Percentiles rank a stretch among this genome's conserved stretches.
Evolutionary conservation across 139 green algal genomes (phyloP).

Genomic region (Chlorella sp.): DNA sequence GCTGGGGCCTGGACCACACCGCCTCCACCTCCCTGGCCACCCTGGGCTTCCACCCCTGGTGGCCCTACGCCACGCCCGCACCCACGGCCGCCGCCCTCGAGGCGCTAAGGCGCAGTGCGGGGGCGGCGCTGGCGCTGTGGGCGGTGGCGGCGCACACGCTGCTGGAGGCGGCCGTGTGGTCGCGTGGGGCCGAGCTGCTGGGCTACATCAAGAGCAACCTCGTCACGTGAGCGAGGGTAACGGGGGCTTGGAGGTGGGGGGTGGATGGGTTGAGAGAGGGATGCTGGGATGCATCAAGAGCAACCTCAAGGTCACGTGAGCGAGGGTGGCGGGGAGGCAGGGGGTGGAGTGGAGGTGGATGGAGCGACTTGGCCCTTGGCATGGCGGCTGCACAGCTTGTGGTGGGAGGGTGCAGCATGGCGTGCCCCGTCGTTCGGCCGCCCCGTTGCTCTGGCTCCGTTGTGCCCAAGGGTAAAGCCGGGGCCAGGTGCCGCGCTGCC

Average conservation of each 20-base stretch:
- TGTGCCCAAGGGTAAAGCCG: no score
- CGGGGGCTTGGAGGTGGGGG: no score
- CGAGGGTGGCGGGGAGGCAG: neutral
- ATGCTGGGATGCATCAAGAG: neutral
- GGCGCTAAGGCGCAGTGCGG: neutral
- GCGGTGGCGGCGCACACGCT: slow-evolving; percentile 1
- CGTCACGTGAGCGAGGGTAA: neutral
- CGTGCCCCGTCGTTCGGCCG: no score
- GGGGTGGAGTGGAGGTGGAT: no score
- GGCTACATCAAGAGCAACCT: neutral
- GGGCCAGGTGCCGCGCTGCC: no score
- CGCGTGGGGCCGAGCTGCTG: neutral
- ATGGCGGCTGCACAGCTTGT: neutral
- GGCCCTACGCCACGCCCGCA: neutral
- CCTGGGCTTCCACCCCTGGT: neutral
- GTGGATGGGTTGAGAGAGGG: no score
- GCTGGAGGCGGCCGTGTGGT: neutral
- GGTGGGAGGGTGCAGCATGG: no score
- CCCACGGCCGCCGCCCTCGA: neutral
- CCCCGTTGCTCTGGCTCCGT: no score
- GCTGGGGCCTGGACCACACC: neutral
- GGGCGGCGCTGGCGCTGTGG: neutral
- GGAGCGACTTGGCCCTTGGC: no score
- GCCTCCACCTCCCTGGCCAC: no score
- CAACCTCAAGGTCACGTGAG: neutral